These are phyloP conservation scores for Amanita exitialis DNA, from an alignment of 768 basidiomycete genomes.

Conservation along the genomic window DNA sequence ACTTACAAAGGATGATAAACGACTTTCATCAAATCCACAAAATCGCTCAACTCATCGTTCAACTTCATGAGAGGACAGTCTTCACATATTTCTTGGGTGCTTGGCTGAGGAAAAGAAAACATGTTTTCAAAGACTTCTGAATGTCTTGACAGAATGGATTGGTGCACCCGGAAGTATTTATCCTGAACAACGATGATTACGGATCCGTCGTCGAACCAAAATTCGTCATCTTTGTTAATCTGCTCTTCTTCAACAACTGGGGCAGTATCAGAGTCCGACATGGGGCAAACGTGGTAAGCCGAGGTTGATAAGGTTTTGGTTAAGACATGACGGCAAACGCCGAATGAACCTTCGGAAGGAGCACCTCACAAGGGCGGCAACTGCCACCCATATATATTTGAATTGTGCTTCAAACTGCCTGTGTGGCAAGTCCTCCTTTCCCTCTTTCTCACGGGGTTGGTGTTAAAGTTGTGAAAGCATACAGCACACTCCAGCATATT, in stretches of 20 bases:
- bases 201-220: conserved; percentile 31
- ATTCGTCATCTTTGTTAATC: conserved; percentile 13
- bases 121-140: conserved; percentile 30
- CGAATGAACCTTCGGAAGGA: too few relatives aligned
- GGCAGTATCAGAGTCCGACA: neutral
- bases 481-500: too few relatives aligned
- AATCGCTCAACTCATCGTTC: conserved; percentile 22
- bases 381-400: too few relatives aligned
- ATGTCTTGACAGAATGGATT: conserved; percentile 27
- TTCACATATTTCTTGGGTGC: conserved; percentile 19
- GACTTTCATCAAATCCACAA: conserved; percentile 24
- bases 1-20: conserved; percentile 30
- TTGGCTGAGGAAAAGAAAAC: conserved; percentile 28
- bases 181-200: conserved; percentile 23
- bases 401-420: too few relatives aligned
- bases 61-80: conserved; percentile 27
- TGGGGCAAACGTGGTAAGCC: neutral
- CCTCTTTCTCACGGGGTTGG: too few relatives aligned
- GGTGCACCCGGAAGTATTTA: conserved; percentile 25
- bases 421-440: too few relatives aligned
- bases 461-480: too few relatives aligned
- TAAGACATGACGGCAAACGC: too few relatives aligned
- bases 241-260: neutral
- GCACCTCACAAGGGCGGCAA: too few relatives aligned
- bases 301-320: too few relatives aligned